Evolutionary conservation across 2,329 filamentous ascomycete species (phyloP), one percentile per base, ranked within the genome.

Genomic region (Diatrype stigma): DNA sequence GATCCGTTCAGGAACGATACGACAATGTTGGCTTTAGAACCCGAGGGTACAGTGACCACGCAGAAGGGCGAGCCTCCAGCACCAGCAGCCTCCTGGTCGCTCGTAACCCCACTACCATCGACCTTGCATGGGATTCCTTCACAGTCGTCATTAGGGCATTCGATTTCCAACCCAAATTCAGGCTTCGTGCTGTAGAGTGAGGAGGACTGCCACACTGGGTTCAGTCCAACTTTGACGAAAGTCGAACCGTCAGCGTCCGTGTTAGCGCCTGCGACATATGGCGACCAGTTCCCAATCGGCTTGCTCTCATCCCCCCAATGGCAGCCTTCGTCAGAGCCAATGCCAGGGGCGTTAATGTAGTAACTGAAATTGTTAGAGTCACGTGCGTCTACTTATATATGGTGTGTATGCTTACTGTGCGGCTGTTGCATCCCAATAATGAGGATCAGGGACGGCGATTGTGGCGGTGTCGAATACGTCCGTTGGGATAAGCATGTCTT

Each of bases 401-500:
- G 4, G 46, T 14, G 28, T 7, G 14, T 28, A 19, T 28, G 76
- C 84, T 76, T 76, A 89, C 82, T 93, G 89, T 52, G 89, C 86
- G 52, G 87, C 81, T 12, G 88, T 91, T 42, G 72, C 69, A 59
- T 76, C 81, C 88, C 87, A 92, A 69, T 92, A 92, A 50, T 71
- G 77, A 17, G 77, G 70, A 51, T 77, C 85, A 8, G 89, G 89
- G 34, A 92, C 87, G 46, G 89, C 87, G 49, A 93, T 73, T 28
- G 77, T 78, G n/a, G 75, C 73, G 10, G 67, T 68, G 55, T 74
- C 71, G 21, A 74, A 63, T 45, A 91, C 84, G 55, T 84, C 69
- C n/a, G 87, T 92, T 16, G 87, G 87, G 61, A 91, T 91, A 59
- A 91, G 75, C 87, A 92, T 92, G 54, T 85, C 85, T 72, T 92